These are phyloP conservation scores for Kazachstania bromeliacearum DNA, from an alignment of 805 yeast species.

Conservation along the genomic window DNA sequence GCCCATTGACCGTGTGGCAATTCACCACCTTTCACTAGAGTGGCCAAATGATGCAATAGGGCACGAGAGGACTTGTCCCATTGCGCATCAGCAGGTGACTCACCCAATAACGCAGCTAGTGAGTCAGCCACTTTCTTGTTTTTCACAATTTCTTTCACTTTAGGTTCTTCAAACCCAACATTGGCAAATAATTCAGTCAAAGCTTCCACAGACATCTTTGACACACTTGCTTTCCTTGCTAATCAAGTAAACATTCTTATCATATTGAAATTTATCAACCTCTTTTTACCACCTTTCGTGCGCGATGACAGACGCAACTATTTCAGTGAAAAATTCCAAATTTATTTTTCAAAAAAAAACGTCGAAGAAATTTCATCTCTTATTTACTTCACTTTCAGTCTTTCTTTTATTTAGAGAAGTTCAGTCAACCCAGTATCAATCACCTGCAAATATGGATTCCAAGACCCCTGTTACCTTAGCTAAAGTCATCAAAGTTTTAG, in stretches of 20 bases:
- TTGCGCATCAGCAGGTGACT: slow-evolving; percentile 27
- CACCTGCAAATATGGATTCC: slow-evolving; percentile 33
- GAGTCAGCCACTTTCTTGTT: slow-evolving; percentile 77
- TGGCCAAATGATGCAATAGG: slow-evolving; percentile 69
- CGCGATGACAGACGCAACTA: too few species aligned
- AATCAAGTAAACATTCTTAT: too few species aligned
- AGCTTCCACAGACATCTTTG: slow-evolving; percentile 28
- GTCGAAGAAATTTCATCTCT: too few species aligned
- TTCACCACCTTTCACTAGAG: slow-evolving; percentile 49
- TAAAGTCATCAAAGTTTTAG: slow-evolving; percentile 97
- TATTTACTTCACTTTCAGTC: too few species aligned
- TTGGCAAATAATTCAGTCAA: slow-evolving; percentile 27
- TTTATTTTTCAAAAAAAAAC: too few species aligned
- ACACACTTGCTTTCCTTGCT: neutral
- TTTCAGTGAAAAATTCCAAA: too few species aligned
- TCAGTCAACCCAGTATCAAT: too few species aligned
- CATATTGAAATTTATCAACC: too few species aligned
- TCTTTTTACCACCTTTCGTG: too few species aligned
- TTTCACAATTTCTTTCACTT: slow-evolving; percentile 70
- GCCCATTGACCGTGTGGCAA: slow-evolving; percentile 42
- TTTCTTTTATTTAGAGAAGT: too few species aligned
- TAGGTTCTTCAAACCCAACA: slow-evolving; percentile 65
- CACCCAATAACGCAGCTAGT: slow-evolving; percentile 48
- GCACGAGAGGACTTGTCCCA: slow-evolving; percentile 47
- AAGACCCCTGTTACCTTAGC: slow-evolving; percentile 97